Conservation (phyloP, 2,329 filamentous ascomycete species). For the Cyanodermella asteris region DNA sequence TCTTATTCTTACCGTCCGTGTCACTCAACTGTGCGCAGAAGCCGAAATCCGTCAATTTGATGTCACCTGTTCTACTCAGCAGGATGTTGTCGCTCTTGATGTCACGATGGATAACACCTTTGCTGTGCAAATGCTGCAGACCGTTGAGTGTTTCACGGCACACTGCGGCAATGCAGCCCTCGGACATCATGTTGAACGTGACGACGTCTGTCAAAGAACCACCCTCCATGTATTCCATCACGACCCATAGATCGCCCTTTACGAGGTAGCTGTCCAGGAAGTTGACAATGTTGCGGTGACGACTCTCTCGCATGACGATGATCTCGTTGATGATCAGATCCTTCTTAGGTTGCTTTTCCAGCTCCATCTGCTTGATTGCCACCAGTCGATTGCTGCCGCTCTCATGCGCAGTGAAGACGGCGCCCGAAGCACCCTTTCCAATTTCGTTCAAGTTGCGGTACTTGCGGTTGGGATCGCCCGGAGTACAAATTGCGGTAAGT, state of each 20-base stretch:
- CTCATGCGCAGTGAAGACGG: slow-evolving; percentile 83
- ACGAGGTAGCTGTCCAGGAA: slow-evolving; percentile 95
- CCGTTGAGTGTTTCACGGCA: slow-evolving; percentile 78
- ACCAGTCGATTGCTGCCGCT: slow-evolving; percentile 66
- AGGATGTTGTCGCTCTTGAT: slow-evolving; percentile 99
- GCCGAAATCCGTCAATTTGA: slow-evolving; percentile 96
- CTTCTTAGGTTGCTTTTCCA: slow-evolving; percentile 97
- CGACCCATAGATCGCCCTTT: slow-evolving; percentile 82
- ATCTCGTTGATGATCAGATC: slow-evolving; percentile 99
- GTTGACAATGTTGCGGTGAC: slow-evolving; percentile 96
- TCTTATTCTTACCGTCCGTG: slow-evolving; percentile 84
- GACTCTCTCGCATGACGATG: slow-evolving; percentile 96
- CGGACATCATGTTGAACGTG: slow-evolving; percentile 97
- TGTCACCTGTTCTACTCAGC: slow-evolving; percentile 78
- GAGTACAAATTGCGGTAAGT: slow-evolving; percentile 72
- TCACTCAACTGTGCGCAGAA: slow-evolving; percentile 99
- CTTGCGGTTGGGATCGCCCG: slow-evolving; percentile 69
- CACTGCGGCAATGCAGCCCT: slow-evolving; percentile 89
- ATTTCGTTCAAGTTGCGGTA: slow-evolving; percentile 86
- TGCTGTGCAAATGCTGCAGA: slow-evolving; percentile 85
- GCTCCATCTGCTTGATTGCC: slow-evolving; percentile 98
- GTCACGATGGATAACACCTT: slow-evolving; percentile 93
- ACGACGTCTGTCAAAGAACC: slow-evolving; percentile 95
- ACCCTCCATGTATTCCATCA: slow-evolving; percentile 99
- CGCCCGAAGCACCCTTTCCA: slow-evolving; percentile 88